Evolutionary conservation across 805 yeast species (phyloP), one percentile per base, ranked within the genome.

Genomic region (Spathaspora sp.): DNA sequence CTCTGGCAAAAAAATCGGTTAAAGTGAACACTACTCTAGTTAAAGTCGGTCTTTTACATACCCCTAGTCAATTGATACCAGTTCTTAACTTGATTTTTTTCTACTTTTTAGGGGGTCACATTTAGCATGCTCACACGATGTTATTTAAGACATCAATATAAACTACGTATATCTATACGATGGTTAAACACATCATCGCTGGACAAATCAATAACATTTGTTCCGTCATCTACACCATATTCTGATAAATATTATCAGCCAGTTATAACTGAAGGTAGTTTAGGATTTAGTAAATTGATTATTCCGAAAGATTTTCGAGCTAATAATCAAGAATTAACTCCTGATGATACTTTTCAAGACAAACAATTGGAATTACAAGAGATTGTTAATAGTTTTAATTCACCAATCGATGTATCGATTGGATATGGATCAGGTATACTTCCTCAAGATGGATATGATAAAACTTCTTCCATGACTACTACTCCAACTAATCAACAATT

Each of bases 361-460:
- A 73, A 77, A 8, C 58, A 55, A 40, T 31, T 44, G 3, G 49
- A 51, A 12, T 68, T 89, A 28, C 64, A 75, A 16, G 64, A 74
- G 2, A 76, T 87, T 2, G 60, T 86, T 39, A 67, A 79, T 67
- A 70, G 75, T 45, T 89, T 89, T 66, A 72, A 81, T 42, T 86
- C 93, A 1, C 92, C 94, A 0, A 80, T 90, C 12, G 73, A 82
- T 49, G 87, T 81, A 60, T 85, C 97, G 0, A 88, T 93, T 68
- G 99, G 97, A 0, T 93, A 93, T 67, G 99, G 99, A 1, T 87
- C 96, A 7, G 97, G 97, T 4, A 97, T 94, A 1, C 88, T 94
- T 60, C 77, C 82, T 38, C 99, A 93, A 65, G 60, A 58, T 1
- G 72, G 75, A 5, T 77, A 80, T 56, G 44, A 42, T 6, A 1